Base-by-base conservation (phyloP, 2,329 filamentous ascomycete species). In the Septoria petroselini region DNA sequence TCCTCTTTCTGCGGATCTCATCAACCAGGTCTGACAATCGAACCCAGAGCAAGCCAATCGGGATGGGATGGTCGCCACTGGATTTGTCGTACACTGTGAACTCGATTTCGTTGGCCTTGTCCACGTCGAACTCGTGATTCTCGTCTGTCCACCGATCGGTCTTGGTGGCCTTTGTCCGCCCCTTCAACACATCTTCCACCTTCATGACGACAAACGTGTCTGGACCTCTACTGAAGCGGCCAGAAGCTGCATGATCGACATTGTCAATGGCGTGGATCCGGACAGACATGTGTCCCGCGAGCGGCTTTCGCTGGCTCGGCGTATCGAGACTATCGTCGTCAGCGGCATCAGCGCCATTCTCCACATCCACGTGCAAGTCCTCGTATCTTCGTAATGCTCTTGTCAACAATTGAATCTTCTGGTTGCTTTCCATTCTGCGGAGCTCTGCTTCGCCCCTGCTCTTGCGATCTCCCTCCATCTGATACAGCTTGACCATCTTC, bases 51-150 rank as follows among this genome's bases (percentile, higher is more conserved):
- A 98, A 84, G 49, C 86, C 93, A 63, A 98, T 95, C 33, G 93
- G 93, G 43, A 94, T 83, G 11, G 91, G 85, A 61, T 95, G 87
- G 62, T 96, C 91, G 56, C 85, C 68, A 45, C 55, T 58, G 2
- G 90, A 85, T 72, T 95, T 96, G 69, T 98, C 93, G 70, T 98
- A 98, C 8, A 98, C 91, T 0, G 90, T 97, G 46, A 98, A 81
- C 68, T 98, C 93, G 54, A 98, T 89, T 71, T 98, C 93, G 70
- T 98, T 98, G 44, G 93, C 93, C 74, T 97, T 97, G 72, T 97
- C 91, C 49, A 98, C 93, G 58, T 93, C 88, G 54, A 98, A 85
- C 51, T 84, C 90, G 70, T 96, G 93, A 29, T 84, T 81, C 71
- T 98, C 93, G 60, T 89, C 88, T 34, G 90, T 84, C 91, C 91